Evolutionary conservation across 176 grass and related monocot species (phyloP).

Genomic region (Pontederia crassipes): DNA sequence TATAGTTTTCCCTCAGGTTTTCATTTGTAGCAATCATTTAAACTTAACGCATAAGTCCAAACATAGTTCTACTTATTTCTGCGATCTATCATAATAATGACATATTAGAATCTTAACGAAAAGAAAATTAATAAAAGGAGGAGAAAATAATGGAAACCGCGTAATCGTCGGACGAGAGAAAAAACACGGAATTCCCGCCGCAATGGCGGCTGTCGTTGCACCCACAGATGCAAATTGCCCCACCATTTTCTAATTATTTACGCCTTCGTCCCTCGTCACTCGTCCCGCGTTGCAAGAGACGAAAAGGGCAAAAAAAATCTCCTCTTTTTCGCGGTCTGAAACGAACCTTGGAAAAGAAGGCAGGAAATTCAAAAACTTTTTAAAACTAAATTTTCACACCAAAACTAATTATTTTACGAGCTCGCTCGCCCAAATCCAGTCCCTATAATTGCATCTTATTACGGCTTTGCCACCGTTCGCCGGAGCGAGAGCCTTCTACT

Average conservation of each 20-base stretch:
- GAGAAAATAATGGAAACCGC: neutral
- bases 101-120: too few species aligned
- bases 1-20: too few species aligned
- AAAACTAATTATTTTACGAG: neutral
- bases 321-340: too few species aligned
- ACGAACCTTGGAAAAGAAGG: too few species aligned
- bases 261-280: neutral
- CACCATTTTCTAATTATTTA: neutral
- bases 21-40: too few species aligned
- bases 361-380: neutral
- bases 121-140: neutral
- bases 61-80: too few species aligned
- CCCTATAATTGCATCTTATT: neutral
- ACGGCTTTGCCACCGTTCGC: neutral
- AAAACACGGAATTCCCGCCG: conserved; percentile 5
- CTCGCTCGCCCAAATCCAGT: neutral
- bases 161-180: neutral
- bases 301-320: too few species aligned
- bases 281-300: neutral
- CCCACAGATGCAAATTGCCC: neutral
- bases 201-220: neutral
- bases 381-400: neutral
- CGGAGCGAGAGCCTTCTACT: too few species aligned
- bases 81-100: too few species aligned
- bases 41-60: too few species aligned